Percentiles rank a stretch among this genome's conserved stretches.
phyloP scores from a whole-genome alignment of 495 filamentous ascomycete genomes.

The Jackrogersella minutella region DNA sequence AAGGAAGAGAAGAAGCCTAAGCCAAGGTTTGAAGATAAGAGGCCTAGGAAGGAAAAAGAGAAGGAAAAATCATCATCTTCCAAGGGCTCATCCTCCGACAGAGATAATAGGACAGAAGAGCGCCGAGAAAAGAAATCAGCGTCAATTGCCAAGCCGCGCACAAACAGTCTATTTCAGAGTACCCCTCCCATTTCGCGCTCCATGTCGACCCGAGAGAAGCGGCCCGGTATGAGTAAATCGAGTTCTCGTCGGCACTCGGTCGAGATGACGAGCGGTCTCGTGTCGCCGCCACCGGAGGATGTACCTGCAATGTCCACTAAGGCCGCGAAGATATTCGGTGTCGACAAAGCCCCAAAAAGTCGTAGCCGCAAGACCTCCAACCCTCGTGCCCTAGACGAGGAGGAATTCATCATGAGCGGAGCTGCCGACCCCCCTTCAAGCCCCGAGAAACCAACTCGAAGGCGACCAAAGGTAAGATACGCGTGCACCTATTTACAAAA shows the following conservation, averaged over 20 bases:
- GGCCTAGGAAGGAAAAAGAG: constrained; percentile 45
- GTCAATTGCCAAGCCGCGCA: constrained; percentile 43
- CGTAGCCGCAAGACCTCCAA: constrained; percentile 48
- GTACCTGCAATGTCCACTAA: constrained; percentile 57
- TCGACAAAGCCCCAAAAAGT: constrained; percentile 48
- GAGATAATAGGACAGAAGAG: constrained; percentile 46
- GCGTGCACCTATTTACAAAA: constrained; percentile 15
- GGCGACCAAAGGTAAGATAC: constrained; percentile 56
- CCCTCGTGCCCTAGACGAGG: constrained; percentile 41
- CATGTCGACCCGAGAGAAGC: constrained; percentile 59
- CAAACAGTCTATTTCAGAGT: constrained; percentile 59
- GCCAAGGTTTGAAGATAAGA: constrained; percentile 44
- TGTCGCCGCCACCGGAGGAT: constrained; percentile 57
- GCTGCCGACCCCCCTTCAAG: constrained; percentile 51
- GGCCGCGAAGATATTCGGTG: constrained; percentile 61
- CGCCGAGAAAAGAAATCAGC: constrained; percentile 45
- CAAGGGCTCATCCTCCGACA: constrained; percentile 55
- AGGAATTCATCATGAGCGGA: constrained; percentile 59
- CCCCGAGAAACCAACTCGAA: constrained; percentile 53
- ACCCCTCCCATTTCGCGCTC: constrained; percentile 61
- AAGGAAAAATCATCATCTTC: constrained; percentile 52
- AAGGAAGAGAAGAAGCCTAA: constrained; percentile 45
- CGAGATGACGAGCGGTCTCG: constrained; percentile 53
- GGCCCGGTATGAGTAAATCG: constrained; percentile 47
- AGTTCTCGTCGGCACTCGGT: constrained; percentile 60